These are phyloP conservation scores for Septoria petroselini DNA, from an alignment of 2,329 filamentous ascomycete species.

Conservation along the genomic window DNA sequence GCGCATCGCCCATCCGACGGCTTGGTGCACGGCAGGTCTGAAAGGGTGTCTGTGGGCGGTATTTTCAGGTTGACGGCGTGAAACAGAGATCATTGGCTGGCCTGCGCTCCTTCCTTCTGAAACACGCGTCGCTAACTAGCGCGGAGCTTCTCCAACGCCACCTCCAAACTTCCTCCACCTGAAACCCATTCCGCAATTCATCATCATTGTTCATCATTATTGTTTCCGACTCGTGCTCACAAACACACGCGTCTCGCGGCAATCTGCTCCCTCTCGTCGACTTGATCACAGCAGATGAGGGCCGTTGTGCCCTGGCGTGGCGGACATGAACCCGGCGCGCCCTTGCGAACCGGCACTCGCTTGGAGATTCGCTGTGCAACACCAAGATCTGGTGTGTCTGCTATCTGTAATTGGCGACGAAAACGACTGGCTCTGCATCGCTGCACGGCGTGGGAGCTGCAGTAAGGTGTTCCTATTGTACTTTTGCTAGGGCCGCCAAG, in stretches of 20 bases:
- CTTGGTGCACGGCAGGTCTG: background rate
- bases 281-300: constrained; percentile 10
- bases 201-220: constrained; percentile 11
- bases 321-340: constrained; percentile 12
- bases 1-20: constrained; percentile 8
- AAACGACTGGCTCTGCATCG: constrained; percentile 12
- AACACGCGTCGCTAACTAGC: constrained; percentile 9
- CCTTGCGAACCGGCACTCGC: constrained; percentile 16
- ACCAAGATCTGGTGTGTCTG: constrained; percentile 11
- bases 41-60: background rate
- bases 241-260: constrained; percentile 14
- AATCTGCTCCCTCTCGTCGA: constrained; percentile 5
- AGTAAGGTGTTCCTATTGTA: constrained; percentile 16
- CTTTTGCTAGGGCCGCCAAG: constrained; percentile 16
- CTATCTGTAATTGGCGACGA: constrained; percentile 9
- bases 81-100: constrained; percentile 1
- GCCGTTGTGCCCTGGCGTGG: constrained; percentile 16
- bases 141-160: background rate
- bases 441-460: constrained; percentile 8
- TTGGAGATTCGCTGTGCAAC: constrained; percentile 15
- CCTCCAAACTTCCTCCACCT: constrained; percentile 4
- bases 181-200: too few species aligned
- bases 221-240: constrained; percentile 7
- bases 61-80: background rate
- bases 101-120: background rate